Evolutionary conservation across 169 alveolate species (phyloP).

Genomic region (Cryptosporidium parvum): DNA sequence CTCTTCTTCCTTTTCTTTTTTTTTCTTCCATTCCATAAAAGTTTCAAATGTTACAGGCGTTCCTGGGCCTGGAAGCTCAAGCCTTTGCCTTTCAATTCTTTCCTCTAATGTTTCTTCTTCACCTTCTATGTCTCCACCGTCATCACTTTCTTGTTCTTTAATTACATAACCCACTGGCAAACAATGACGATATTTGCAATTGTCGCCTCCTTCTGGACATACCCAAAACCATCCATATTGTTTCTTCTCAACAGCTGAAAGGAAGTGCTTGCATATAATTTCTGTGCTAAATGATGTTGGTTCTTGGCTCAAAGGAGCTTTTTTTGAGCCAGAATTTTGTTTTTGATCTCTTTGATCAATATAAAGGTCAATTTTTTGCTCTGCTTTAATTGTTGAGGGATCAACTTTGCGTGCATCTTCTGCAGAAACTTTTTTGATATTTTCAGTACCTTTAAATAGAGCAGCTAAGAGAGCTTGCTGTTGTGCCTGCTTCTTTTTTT

Average conservation of each 20-base stretch:
- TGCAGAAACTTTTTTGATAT: constrained; percentile 85
- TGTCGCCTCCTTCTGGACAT: constrained; percentile 99
- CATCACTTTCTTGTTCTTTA: constrained; percentile 80
- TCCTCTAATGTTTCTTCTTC: constrained; percentile 93
- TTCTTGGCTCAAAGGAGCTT: constrained; percentile 65
- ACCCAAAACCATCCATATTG: constrained; percentile 99
- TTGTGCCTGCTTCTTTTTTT: constrained; percentile 92
- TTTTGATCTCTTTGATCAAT: constrained; percentile 93
- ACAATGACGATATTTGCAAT: constrained; percentile 96
- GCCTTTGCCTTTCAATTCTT: constrained; percentile 91
- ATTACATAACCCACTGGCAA: constrained; percentile 95
- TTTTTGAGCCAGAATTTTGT: constrained; percentile 41
- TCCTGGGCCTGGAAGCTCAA: constrained; percentile 85
- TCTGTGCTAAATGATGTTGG: constrained; percentile 86
- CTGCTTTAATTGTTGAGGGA: constrained; percentile 85
- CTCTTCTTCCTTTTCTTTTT: constrained; percentile 86
- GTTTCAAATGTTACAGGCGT: constrained; percentile 93
- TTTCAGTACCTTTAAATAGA: constrained; percentile 89
- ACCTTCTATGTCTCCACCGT: constrained; percentile 79
- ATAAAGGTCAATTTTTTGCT: constrained; percentile 94
- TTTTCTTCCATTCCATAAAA: constrained; percentile 92
- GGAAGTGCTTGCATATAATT: constrained; percentile 94
- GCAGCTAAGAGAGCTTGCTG: constrained; percentile 94
- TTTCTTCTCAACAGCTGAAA: constrained; percentile 95
- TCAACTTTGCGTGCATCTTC: constrained; percentile 82